Evolutionary conservation across 768 basidiomycete species (phyloP).

Genomic region (Termitomyces heimii): DNA sequence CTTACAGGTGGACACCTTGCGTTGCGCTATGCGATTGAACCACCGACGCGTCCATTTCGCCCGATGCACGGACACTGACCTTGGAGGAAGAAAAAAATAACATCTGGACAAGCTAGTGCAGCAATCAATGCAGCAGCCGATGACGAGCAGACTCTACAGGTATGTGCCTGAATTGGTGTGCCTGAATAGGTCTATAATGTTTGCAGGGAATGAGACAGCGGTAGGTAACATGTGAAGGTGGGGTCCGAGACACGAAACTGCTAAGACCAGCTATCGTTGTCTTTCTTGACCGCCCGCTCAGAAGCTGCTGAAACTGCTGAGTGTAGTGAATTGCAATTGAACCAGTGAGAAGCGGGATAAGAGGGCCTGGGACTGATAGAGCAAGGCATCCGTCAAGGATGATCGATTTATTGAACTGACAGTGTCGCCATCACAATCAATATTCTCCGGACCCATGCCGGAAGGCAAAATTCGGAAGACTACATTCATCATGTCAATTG

Average conservation of each 20-base stretch:
- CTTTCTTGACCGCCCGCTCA: neutral
- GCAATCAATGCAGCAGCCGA: neutral
- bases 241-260: constrained; percentile 5
- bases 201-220: constrained; percentile 2
- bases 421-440: constrained; percentile 4
- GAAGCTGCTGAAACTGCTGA: constrained; percentile 5
- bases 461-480: constrained; percentile 2
- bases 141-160: neutral
- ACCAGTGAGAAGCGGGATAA: constrained; percentile 1
- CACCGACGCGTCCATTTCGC: neutral
- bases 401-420: constrained; percentile 1
- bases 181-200: constrained; percentile 1
- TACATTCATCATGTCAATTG: constrained; percentile 11
- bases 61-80: neutral
- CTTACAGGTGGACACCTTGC: neutral
- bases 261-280: neutral
- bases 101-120: too few species aligned
- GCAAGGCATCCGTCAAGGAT: neutral
- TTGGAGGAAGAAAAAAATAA: neutral
- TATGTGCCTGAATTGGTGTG: neutral
- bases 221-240: constrained; percentile 7
- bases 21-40: neutral
- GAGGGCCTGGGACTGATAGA: neutral
- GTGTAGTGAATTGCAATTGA: neutral
- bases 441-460: neutral